Evolutionary conservation across 495 filamentous ascomycete species (phyloP), one percentile per base, ranked within the genome.

Genomic region (Bombardia bombarda): DNA sequence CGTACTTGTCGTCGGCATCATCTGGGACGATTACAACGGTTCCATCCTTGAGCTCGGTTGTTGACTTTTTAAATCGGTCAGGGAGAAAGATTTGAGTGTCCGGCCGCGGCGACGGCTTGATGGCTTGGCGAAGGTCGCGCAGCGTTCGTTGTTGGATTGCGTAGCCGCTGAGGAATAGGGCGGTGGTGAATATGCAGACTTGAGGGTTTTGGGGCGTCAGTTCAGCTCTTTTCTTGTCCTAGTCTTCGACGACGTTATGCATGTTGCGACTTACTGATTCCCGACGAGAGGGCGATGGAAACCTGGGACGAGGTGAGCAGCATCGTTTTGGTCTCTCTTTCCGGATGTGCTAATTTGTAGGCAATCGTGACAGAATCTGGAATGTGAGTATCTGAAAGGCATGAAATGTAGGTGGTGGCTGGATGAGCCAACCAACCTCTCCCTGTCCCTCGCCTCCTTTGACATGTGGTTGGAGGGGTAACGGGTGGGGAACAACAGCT

Each of bases 101-200:
- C 14, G 65, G 62, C 6, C 52, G 53, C 9, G 61, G 59, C 25
- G 45, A 30, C 9, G 56, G 51, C 26, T 63, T 67, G 43, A 77
- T 77, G 22, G 72, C 68, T 4, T 52, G 52, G 25, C 72, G 65
- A 5, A 77, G 48, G 33, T 74, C 69, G 14, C 65, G 60, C 2
- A 77, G 54, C 0, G 73, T 76, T 34, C 72, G 66, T 45, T 77
- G 76, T 45, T 71, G 79, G 58, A 66, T 73, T 45, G 53, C 69
- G 63, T 69, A 80, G 49, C 62, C 73, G 56, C 58, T 67, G 32
- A 66, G 68, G 62, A 67, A 76, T 39, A 73, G 68, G 43, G 72
- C 75, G 16, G 62, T 41, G 36, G 73, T 73, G 62, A 66, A 72
- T 45, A 74, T 41, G 48, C 74, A 48, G 35, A 73, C 68, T 78